A percentile compares a stretch with the other conserved stretches of the same genome.
These are phyloP conservation scores for Moniliophthora roreri DNA, from an alignment of 1,284 basidiomycete species.

Conservation along the genomic window DNA sequence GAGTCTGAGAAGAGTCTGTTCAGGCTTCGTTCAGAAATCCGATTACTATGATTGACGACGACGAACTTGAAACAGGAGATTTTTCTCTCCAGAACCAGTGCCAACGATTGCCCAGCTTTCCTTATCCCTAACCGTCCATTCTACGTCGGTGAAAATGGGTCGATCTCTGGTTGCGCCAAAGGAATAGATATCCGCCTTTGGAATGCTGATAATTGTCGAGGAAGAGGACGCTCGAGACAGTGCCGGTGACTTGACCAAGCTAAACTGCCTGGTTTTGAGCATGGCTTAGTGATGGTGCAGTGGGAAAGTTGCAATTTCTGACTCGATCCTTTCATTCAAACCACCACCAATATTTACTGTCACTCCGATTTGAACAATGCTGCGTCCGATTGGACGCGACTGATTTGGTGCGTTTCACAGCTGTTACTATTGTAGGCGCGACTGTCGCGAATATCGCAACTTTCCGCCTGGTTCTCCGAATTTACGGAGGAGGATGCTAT, in stretches of 20 bases:
- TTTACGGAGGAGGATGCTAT: background rate
- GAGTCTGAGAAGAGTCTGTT: slow-evolving; percentile 41
- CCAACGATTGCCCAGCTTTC: slow-evolving; percentile 77
- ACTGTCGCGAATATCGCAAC: too few relatives aligned
- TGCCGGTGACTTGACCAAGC: too few relatives aligned
- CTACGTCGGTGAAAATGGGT: slow-evolving; percentile 52
- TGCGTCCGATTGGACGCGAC: too few relatives aligned
- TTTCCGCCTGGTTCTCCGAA: too few relatives aligned
- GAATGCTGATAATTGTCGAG: slow-evolving; percentile 36
- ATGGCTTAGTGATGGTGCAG: too few relatives aligned
- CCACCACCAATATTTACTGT: too few relatives aligned
- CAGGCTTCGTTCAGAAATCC: slow-evolving; percentile 16
- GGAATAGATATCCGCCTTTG: slow-evolving; percentile 45
- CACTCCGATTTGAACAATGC: too few relatives aligned
- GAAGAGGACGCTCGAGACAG: background rate
- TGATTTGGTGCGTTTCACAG: too few relatives aligned
- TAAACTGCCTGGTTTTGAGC: too few relatives aligned
- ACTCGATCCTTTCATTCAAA: too few relatives aligned
- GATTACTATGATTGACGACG: slow-evolving; percentile 1
- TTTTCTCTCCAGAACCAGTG: slow-evolving; percentile 51
- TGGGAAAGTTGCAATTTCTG: too few relatives aligned
- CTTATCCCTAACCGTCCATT: slow-evolving; percentile 61
- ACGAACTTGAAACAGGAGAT: slow-evolving; percentile 59
- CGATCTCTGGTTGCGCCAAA: slow-evolving; percentile 45
- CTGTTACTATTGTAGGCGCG: too few relatives aligned